Evolutionary conservation across 2,329 filamentous ascomycete species (phyloP).

Genomic region (Capronia coronata): DNA sequence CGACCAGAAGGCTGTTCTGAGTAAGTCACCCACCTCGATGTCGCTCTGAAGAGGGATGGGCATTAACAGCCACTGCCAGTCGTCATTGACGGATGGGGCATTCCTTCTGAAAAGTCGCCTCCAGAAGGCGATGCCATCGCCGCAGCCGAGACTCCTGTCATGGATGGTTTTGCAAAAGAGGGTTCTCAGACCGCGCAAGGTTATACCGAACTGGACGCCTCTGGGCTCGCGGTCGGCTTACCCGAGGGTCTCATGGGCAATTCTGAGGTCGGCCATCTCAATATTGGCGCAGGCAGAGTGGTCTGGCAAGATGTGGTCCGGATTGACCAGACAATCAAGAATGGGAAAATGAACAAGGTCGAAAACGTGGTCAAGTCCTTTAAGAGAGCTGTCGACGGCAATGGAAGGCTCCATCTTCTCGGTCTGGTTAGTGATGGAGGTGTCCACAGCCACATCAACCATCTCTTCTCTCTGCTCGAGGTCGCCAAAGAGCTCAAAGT

Average conservation of each 20-base stretch:
- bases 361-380: slow-evolving; percentile 72
- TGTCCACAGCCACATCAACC: slow-evolving; percentile 93
- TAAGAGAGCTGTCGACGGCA: slow-evolving; percentile 73
- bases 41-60: slow-evolving; percentile 30
- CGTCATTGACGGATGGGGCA: slow-evolving; percentile 98
- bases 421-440: slow-evolving; percentile 92
- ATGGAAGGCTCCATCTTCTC: slow-evolving; percentile 84
- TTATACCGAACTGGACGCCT: slow-evolving; percentile 89
- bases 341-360: slow-evolving; percentile 68
- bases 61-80: slow-evolving; percentile 50
- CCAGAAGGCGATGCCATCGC: slow-evolving; percentile 92
- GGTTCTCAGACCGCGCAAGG: slow-evolving; percentile 70
- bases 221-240: slow-evolving; percentile 88
- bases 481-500: slow-evolving; percentile 84
- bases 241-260: slow-evolving; percentile 98
- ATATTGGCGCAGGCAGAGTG: slow-evolving; percentile 94
- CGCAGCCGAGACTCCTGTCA: slow-evolving; percentile 83
- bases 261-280: slow-evolving; percentile 95
- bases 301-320: slow-evolving; percentile 98
- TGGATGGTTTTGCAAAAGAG: slow-evolving; percentile 71
- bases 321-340: slow-evolving; percentile 89
- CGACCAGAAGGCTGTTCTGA: slow-evolving; percentile 64
- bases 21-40: slow-evolving; percentile 39
- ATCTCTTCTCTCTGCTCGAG: slow-evolving; percentile 78
- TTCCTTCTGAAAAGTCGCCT: slow-evolving; percentile 71